Percentiles rank a stretch among this genome's conserved stretches.
phyloP scores from a whole-genome alignment of 2,329 filamentous ascomycete species.

The Beauveria pseudobassiana region DNA sequence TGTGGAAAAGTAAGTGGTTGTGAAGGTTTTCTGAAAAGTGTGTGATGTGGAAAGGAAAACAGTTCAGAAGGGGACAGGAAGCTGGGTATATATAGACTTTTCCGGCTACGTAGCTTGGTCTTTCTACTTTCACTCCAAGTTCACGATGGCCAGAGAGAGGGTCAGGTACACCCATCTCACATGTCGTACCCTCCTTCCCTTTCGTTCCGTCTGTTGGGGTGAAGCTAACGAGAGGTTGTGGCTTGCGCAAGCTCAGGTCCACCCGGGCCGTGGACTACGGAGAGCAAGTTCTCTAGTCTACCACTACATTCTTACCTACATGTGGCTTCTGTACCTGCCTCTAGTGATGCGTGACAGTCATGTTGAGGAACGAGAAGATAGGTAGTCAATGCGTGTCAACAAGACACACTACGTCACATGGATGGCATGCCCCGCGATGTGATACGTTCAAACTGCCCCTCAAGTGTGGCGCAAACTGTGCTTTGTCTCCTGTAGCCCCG shows the following conservation, averaged over 20 bases:
- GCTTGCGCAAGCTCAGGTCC: constrained; percentile 1
- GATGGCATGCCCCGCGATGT: not conserved
- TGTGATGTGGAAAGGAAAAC: not conserved
- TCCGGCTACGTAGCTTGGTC: not conserved
- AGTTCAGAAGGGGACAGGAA: not conserved
- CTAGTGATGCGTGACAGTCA: not conserved
- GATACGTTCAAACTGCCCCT: not conserved
- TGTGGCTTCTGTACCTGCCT: not conserved
- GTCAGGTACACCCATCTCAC: not conserved
- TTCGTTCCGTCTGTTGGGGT: not conserved
- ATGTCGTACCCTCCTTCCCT: not conserved
- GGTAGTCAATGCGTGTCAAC: not conserved
- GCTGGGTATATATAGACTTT: constrained; percentile 10
- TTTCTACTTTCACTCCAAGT: not conserved
- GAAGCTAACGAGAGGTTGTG: constrained; percentile 2
- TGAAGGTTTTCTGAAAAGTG: not conserved
- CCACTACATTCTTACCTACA: no score
- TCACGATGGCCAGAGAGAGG: not conserved
- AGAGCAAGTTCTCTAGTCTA: not conserved
- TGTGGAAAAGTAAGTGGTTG: not conserved
- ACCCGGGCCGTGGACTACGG: not conserved
- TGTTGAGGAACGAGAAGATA: not conserved
- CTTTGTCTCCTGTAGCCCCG: not conserved
- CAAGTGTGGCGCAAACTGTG: not conserved
- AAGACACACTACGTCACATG: constrained; percentile 2